Base-by-base conservation (phyloP, 140 eudicot genomes). In the Cichorium intybus region DNA sequence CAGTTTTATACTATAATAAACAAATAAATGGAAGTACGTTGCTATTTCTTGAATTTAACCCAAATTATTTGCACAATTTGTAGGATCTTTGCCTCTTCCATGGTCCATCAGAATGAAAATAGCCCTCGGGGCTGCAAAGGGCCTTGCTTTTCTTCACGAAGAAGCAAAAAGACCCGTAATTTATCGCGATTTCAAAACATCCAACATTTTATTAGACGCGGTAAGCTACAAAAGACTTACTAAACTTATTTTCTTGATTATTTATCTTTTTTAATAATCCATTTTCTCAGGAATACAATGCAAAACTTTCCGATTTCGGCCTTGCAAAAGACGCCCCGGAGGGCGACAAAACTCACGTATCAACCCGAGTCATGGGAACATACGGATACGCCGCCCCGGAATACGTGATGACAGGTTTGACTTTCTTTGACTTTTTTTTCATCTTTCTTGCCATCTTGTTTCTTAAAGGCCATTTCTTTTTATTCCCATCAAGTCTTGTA, bases 361-460 rank as follows among this genome's bases (percentile, higher is more conserved):
- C 95, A 2, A 86, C 95, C 16, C 73, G 95, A 50, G 95, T 86
- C 50, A 81, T 86, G 80, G 95, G 95, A 11, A 86, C 95, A 0
- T 74, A 74, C 54, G 95, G 95, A 51, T 86, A 86, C 66, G 95
- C 95, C 55, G 95, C 95, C 47, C 95, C 95, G 0, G 95, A 86
- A 77, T 86, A 86, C 43, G 95, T 86, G 15, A 81, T 84, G 77
- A 79, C 95, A 72, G 95, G 95, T 82, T 46, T 52, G 62, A 43
- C 75, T 20, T 55, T 31, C 18, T 61, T 22, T 52, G 51, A 66
- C 39, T 10, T 26, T 62, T 41, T 50, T 24, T 31, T 10, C n/a
- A n/a, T n/a, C n/a, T n/a, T n/a, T n/a, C n/a, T n/a, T n/a, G n/a
- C n/a, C n/a, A n/a, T n/a, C n/a, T n/a, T n/a, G n/a, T n/a, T n/a